Base-by-base conservation (phyloP, 2,329 filamentous ascomycete species). In the Cladosporium sp. region DNA sequence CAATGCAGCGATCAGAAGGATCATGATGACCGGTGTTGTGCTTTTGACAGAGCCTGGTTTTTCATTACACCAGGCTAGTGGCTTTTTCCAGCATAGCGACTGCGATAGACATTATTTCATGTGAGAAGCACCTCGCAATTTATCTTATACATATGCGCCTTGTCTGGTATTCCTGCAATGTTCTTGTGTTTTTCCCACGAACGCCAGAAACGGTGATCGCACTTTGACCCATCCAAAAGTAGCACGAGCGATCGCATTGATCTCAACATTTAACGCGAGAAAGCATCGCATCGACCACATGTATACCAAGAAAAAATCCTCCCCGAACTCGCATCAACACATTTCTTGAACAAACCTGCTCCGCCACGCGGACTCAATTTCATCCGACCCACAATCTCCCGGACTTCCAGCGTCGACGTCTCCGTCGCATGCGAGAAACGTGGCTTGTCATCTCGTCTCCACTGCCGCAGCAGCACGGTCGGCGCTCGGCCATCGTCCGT, bases 321-420 rank as follows among this genome's bases (percentile, higher is more conserved):
- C 37, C 37, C 14, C 37, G 7, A n/a, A 5, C 18, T 21, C 37
- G 40, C 40, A 8, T 46, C 7, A 29, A 5, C 18, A 29, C 8
- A 29, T 29, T 2, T 18, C 16, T 31, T 2, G 16, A 33, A 53
- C 14, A 44, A 46, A n/a, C 11, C 28, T 7, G 31, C 49, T 55
- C 52, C 29, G 52, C 52, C 52, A 55, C 52, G 52, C 55, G 55
- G 55, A 35, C 55, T 37, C 55, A 40, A 57, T 37, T 37, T 40
- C 33, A 6, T 57, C 33, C 55, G 55, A 35, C 55, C 55, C 55
- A 57, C 55, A 40, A 23, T 16, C 29, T 26, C 23, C 55, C 55
- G 55, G 29, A 57, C 2, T 12, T 23, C 21, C n/a, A 28, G 23
- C 55, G 55, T 33, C 21, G 55, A 57, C 53, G 29, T 57, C 16